These are phyloP conservation scores for Funneliformis caledonium DNA, from an alignment of 371 early-diverging fungal species.

Conservation along the genomic window DNA sequence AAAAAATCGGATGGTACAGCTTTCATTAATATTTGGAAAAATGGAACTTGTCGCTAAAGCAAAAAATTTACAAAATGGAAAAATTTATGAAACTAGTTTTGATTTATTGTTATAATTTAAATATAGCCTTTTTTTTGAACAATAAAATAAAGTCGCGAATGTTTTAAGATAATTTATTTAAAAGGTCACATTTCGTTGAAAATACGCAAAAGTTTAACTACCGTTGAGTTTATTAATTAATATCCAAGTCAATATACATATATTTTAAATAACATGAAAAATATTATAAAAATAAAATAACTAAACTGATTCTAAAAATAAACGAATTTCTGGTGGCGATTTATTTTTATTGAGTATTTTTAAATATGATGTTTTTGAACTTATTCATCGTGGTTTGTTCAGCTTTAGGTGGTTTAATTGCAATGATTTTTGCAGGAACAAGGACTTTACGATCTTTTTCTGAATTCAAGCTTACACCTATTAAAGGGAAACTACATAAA, in stretches of 20 bases:
- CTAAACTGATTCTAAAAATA: too few relatives aligned
- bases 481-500: slow-evolving; percentile 23
- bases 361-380: background rate
- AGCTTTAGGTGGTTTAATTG: background rate
- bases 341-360: too few relatives aligned
- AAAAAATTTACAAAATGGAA: slow-evolving; percentile 13
- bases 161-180: too few relatives aligned
- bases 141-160: too few relatives aligned
- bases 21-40: slow-evolving; percentile 33
- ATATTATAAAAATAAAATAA: too few relatives aligned
- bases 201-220: too few relatives aligned
- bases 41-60: slow-evolving; percentile 20
- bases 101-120: background rate
- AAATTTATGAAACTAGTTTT: slow-evolving; percentile 6
- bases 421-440: background rate
- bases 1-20: background rate
- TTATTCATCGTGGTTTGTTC: background rate
- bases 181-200: too few relatives aligned
- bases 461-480: background rate
- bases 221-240: too few relatives aligned
- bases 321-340: too few relatives aligned
- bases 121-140: too few relatives aligned
- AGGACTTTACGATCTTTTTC: slow-evolving; percentile 15
- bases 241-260: too few relatives aligned
- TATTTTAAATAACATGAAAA: too few relatives aligned